phyloP scores from a whole-genome alignment of 2,329 filamentous ascomycete genomes.

The Sporothrix luriei region DNA sequence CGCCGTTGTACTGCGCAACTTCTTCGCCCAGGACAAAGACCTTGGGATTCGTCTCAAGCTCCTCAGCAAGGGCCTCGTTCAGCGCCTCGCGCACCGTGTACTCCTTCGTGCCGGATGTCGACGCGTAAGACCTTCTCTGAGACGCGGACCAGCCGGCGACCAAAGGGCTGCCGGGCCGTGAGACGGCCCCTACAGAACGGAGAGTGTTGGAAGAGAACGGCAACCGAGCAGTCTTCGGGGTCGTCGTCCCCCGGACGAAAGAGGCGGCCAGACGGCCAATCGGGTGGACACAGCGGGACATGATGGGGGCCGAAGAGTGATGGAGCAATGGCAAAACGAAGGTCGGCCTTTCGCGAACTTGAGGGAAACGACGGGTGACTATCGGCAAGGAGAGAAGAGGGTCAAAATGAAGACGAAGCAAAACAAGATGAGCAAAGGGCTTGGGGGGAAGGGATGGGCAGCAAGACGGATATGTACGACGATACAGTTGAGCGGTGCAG shows the following conservation, averaged over 20 bases:
- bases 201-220: conserved; percentile 31
- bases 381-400: background rate
- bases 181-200: conserved; percentile 41
- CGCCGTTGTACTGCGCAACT: conserved; percentile 99
- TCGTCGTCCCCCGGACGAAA: conserved; percentile 40
- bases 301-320: conserved; percentile 36
- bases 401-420: background rate
- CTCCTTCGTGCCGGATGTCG: conserved; percentile 71
- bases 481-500: conserved; percentile 18
- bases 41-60: conserved; percentile 91
- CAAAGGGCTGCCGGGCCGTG: conserved; percentile 39
- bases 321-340: background rate
- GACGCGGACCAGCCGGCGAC: conserved; percentile 26
- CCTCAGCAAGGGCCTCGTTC: conserved; percentile 96
- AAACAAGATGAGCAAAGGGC: background rate
- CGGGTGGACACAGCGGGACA: conserved; percentile 54
- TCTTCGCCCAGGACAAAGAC: conserved; percentile 97
- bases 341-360: background rate
- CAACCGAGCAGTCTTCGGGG: conserved; percentile 37
- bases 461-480: background rate
- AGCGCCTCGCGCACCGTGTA: conserved; percentile 96
- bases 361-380: conserved; percentile 1
- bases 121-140: conserved; percentile 61
- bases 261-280: conserved; percentile 49
- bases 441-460: background rate